Evolutionary conservation across 2,329 filamentous ascomycete genomes (phyloP).

Genomic region (Teratosphaeria destructans): DNA sequence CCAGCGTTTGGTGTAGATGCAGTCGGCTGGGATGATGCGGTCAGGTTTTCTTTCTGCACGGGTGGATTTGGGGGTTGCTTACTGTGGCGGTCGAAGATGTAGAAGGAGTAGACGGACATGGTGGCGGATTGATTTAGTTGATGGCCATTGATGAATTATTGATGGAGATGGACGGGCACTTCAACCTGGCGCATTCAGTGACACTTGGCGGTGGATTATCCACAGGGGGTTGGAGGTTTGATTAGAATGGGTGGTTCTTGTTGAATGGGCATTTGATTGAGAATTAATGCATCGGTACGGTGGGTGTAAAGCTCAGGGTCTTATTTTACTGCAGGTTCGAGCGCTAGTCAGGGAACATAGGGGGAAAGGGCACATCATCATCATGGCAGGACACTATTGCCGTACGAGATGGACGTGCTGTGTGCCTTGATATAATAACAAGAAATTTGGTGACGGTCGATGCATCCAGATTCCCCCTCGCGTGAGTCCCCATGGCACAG

Average conservation of each 20-base stretch:
- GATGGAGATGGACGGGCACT: neutral
- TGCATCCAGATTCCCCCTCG: neutral
- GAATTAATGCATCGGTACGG: too few species aligned
- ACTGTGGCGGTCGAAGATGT: conserved; percentile 99
- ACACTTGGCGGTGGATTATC: neutral
- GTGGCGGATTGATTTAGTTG: neutral
- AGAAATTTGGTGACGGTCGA: neutral
- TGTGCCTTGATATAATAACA: neutral
- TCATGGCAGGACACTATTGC: neutral
- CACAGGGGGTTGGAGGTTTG: neutral
- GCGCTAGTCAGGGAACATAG: neutral
- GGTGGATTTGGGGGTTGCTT: conserved; percentile 24
- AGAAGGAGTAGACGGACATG: conserved; percentile 96
- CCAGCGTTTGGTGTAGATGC: conserved; percentile 92
- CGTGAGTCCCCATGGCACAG: neutral
- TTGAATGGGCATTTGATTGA: neutral
- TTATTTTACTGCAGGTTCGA: neutral
- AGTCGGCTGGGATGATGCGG: conserved; percentile 58
- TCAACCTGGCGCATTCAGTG: neutral
- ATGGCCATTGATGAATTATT: neutral
- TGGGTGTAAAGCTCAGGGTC: neutral
- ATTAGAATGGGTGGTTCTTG: neutral
- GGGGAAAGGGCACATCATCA: neutral
- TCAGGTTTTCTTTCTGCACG: neutral
- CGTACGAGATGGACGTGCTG: neutral